Evolutionary conservation across 2,329 filamentous ascomycete species (phyloP), one percentile per base, ranked within the genome.

Genomic region (Alternaria metachromatica): DNA sequence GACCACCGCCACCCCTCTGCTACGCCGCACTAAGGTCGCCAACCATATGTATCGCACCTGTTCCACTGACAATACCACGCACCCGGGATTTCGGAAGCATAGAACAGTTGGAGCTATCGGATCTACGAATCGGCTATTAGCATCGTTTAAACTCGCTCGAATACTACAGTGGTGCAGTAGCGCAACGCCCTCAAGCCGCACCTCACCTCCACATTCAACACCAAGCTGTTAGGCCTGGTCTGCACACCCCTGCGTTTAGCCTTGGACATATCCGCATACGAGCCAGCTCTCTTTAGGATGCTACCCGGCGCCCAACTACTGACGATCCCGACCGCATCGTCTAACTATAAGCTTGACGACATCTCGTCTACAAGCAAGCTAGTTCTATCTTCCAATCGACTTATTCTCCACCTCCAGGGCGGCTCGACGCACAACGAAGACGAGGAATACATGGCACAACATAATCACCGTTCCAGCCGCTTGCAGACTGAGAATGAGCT

Each of bases 161-260:
- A 72, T 62, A 61, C 71, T 69, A 64, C 67, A 69, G 62, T 65
- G 59, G 60, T 75, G 72, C 74, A 76, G 71, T 74, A 76, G 75
- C 70, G 72, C 71, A 72, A 68, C 45, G 70, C 72, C 69, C 71
- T 66, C 63, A 59, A 65, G 66, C 70, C 71, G 69, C 72, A 65
- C 64, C 67, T 66, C 65, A 67, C 69, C 67, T 72, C 64, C 68
- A 71, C 67, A 53, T 65, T 65, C 62, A 63, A 69, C 68, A 71
- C 69, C 64, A 67, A 58, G 48, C 60, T 65, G 55, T 60, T 72
- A 64, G 58, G 62, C 64, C 70, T 67, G 63, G 66, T 68, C 64
- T 63, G 62, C 58, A 48, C 50, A 71, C 54, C 75, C 70, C 62
- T 71, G 69, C 58, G 65, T 71, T 62, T 66, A 73, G 70, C 70